A percentile compares a stretch with the other conserved stretches of the same genome.
Conservation (phyloP, 306 rosid species). For the Rosa multiflora region DNA sequence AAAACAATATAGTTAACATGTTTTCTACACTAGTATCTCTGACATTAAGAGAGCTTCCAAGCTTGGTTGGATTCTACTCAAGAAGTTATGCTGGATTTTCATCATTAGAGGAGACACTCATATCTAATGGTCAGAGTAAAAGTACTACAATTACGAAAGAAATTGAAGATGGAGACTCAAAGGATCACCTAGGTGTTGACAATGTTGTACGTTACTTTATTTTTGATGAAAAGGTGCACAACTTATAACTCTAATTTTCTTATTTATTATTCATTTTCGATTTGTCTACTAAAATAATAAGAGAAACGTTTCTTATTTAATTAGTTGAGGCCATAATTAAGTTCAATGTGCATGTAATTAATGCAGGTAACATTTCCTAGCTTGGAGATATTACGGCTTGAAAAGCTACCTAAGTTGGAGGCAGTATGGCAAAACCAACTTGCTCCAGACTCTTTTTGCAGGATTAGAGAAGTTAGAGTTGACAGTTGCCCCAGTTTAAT, state of each 20-base stretch:
- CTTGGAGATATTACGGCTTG: accelerated
- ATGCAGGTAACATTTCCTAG: neutral
- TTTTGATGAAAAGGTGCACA: neutral
- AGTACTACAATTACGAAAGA: too few species aligned
- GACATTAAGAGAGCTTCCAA: neutral
- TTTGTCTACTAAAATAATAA: neutral
- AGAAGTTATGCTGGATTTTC: neutral
- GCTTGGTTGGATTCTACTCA: neutral
- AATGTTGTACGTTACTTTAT: too few species aligned
- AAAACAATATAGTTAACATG: too few species aligned
- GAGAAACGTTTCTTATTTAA: too few species aligned
- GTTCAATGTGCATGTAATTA: neutral
- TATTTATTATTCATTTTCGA: neutral
- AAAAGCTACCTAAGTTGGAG: too few species aligned
- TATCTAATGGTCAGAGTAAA: too few species aligned
- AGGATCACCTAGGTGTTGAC: too few species aligned
- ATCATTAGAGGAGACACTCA: too few species aligned
- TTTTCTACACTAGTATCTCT: neutral
- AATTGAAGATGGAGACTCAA: too few species aligned
- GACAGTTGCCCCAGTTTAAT: accelerated
- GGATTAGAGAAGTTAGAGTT: neutral
- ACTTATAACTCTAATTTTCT: neutral
- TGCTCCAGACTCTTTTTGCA: neutral
- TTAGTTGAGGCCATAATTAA: too few species aligned
- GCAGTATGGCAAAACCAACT: neutral